A percentile compares a stretch with the other conserved stretches of the same genome.
phyloP scores from a whole-genome alignment of 139 green algal genomes.

The Desmodesmus armatus region DNA sequence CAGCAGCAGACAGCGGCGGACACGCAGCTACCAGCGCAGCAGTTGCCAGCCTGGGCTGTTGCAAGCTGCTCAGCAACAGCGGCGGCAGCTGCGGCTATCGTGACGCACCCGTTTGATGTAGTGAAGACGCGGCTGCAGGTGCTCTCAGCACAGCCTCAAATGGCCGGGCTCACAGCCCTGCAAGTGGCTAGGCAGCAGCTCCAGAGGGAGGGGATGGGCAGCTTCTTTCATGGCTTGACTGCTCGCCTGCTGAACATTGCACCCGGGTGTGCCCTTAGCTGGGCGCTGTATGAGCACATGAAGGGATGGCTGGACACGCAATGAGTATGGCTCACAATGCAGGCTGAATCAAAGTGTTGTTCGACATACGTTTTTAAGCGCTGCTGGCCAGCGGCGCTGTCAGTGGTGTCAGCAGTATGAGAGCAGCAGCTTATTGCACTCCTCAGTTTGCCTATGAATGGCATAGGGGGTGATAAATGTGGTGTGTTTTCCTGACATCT shows the following conservation, averaged over 20 bases:
- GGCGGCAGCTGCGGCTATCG: conserved; percentile 41
- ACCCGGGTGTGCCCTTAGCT: conserved; percentile 70
- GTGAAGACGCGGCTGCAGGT: conserved; percentile 90
- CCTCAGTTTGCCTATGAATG: no score
- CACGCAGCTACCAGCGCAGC: not conserved
- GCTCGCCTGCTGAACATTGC: conserved; percentile 73
- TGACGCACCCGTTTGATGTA: conserved; percentile 85
- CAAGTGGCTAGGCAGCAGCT: conserved; percentile 52
- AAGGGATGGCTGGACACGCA: conserved; percentile 56
- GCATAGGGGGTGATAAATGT: no score
- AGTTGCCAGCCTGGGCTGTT: conserved; percentile 51
- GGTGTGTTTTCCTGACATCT: no score
- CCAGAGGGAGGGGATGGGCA: conserved; percentile 57
- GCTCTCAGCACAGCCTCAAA: conserved; percentile 29
- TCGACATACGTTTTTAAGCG: no score
- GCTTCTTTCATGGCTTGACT: conserved; percentile 61
- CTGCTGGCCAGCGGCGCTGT: not conserved
- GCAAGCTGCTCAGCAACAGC: conserved; percentile 53
- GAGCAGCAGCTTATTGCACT: no score
- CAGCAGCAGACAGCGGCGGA: conserved; percentile 8
- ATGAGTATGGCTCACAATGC: not conserved
- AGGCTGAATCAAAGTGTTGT: not conserved
- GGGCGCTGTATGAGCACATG: conserved; percentile 76
- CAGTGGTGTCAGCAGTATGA: not conserved
- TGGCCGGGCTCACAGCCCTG: conserved; percentile 22